phyloP scores from a whole-genome alignment of 2,329 filamentous ascomycete species.

The Aspergillus pseudoglaucus region DNA sequence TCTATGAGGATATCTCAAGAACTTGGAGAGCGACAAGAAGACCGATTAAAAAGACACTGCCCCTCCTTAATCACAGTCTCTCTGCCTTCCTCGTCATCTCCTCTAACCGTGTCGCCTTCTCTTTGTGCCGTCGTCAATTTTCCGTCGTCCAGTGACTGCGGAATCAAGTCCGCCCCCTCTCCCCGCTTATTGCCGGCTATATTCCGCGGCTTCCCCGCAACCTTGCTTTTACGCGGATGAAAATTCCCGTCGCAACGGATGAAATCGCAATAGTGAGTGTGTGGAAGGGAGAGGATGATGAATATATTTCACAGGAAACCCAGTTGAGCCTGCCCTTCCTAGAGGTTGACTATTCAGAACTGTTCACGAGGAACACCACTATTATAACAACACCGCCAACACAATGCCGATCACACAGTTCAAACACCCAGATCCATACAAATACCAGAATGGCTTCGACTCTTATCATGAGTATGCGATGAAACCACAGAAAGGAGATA shows the following conservation, averaged over 20 bases:
- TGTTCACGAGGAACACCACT: background rate
- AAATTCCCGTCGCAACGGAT: constrained; percentile 2
- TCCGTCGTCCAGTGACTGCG: background rate
- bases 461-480: constrained; percentile 66
- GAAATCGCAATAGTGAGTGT: no score
- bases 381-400: background rate
- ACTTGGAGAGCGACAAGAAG: background rate
- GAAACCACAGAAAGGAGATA: background rate
- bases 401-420: constrained; percentile 61
- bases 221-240: background rate
- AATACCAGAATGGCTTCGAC: constrained; percentile 72
- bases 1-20: background rate
- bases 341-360: background rate
- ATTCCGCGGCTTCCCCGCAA: constrained; percentile 1
- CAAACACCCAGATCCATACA: constrained; percentile 60
- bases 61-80: background rate
- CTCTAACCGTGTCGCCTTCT: background rate
- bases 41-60: constrained; percentile 3
- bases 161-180: constrained; percentile 5
- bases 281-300: no score
- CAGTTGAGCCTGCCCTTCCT: background rate
- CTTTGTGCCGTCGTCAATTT: background rate
- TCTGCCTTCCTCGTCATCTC: background rate
- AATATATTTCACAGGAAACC: background rate
- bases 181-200: constrained; percentile 14